Evolutionary conservation across 2,329 filamentous ascomycete species (phyloP).

Genomic region (Pseudocercospora macadamiae): DNA sequence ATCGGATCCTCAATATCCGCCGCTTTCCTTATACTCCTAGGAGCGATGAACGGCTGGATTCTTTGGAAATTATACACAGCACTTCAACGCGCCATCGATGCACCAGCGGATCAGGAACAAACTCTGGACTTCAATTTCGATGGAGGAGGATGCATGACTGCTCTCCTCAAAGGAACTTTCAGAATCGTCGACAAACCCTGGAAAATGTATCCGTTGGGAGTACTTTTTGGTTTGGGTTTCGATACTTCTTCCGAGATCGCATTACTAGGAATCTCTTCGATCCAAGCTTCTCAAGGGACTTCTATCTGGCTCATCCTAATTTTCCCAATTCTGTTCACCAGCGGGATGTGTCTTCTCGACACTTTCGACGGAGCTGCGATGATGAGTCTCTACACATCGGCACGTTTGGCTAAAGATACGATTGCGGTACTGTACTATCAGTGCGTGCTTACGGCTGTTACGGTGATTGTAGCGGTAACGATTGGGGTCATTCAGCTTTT

Average conservation of each 20-base stretch:
- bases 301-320: slow-evolving; percentile 93
- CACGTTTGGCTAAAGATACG: slow-evolving; percentile 73
- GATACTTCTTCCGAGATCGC: slow-evolving; percentile 96
- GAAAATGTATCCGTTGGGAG: slow-evolving; percentile 94
- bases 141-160: slow-evolving; percentile 74
- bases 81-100: slow-evolving; percentile 63
- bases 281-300: slow-evolving; percentile 83
- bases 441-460: slow-evolving; percentile 80
- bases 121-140: slow-evolving; percentile 64
- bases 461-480: slow-evolving; percentile 78
- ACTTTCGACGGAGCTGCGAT: slow-evolving; percentile 92
- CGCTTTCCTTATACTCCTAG: slow-evolving; percentile 78
- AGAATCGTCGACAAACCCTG: slow-evolving; percentile 73
- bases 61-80: slow-evolving; percentile 74
- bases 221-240: slow-evolving; percentile 87
- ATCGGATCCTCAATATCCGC: slow-evolving; percentile 88
- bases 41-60: slow-evolving; percentile 83
- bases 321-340: slow-evolving; percentile 88
- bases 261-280: slow-evolving; percentile 82
- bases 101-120: slow-evolving; percentile 41
- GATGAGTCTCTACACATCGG: slow-evolving; percentile 89
- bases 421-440: slow-evolving; percentile 96
- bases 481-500: slow-evolving; percentile 86
- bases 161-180: slow-evolving; percentile 74
- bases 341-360: slow-evolving; percentile 93